Percentiles rank a stretch among this genome's conserved stretches.
Evolutionary conservation across 2,329 filamentous ascomycete genomes (phyloP).

Genomic region (Fusarium concolor): DNA sequence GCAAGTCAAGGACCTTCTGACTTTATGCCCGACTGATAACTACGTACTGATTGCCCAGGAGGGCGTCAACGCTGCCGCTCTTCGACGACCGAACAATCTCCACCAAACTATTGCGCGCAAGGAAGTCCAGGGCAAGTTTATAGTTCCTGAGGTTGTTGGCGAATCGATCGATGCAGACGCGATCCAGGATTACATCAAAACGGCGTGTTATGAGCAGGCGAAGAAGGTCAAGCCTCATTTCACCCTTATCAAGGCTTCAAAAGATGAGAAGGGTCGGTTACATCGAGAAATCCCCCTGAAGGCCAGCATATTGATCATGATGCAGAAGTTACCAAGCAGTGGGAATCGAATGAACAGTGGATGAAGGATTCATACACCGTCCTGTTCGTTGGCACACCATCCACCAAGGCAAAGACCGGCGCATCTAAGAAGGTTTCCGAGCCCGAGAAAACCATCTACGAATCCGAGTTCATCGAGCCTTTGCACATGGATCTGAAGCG

Average conservation of each 20-base stretch:
- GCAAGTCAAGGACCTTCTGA: slow-evolving; percentile 64
- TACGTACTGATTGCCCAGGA: slow-evolving; percentile 86
- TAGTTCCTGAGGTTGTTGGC: slow-evolving; percentile 70
- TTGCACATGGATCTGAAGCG: slow-evolving; percentile 82
- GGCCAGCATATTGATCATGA: slow-evolving; percentile 8
- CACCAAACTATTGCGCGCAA: slow-evolving; percentile 54
- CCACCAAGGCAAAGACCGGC: slow-evolving; percentile 13
- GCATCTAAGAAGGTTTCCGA: slow-evolving; percentile 14
- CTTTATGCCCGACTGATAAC: slow-evolving; percentile 75
- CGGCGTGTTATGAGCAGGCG: slow-evolving; percentile 57
- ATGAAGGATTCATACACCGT: slow-evolving; percentile 72
- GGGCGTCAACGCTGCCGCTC: slow-evolving; percentile 77
- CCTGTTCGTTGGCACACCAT: slow-evolving; percentile 76
- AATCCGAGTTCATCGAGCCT: slow-evolving; percentile 70
- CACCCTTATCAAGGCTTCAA: slow-evolving; percentile 56
- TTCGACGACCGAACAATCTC: slow-evolving; percentile 64
- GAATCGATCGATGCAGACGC: slow-evolving; percentile 55
- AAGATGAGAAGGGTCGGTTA: slow-evolving; percentile 58
- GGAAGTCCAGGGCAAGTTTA: slow-evolving; percentile 55
- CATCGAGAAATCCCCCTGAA: background rate
- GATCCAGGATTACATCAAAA: slow-evolving; percentile 58
- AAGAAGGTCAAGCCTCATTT: slow-evolving; percentile 55
- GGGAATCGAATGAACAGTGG: slow-evolving; percentile 23
- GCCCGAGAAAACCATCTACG: slow-evolving; percentile 64
- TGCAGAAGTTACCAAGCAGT: slow-evolving; percentile 22